Evolutionary conservation across 164 flowering plant species (phyloP).

Genomic region (Umbellularia californica): DNA sequence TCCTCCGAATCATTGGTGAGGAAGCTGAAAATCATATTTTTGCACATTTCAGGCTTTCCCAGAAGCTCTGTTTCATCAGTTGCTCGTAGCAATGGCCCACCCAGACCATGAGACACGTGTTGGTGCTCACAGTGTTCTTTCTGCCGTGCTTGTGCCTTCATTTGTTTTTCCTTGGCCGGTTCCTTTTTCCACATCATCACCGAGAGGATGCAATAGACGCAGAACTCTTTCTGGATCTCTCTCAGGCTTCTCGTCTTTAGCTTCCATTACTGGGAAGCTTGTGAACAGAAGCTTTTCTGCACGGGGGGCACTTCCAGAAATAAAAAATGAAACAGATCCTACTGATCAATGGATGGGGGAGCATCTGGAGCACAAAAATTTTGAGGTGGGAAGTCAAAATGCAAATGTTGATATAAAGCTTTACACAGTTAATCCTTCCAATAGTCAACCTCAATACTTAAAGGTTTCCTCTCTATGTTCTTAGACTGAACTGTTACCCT

Average conservation of each 20-base stretch:
- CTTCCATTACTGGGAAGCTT: conserved; percentile 16
- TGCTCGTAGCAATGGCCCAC: conserved; percentile 76
- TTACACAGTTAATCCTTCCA: conserved; percentile 2
- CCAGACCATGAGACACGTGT: conserved; percentile 77
- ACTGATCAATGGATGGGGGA: conserved; percentile 16
- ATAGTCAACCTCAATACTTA: conserved; percentile 32
- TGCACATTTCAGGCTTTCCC: conserved; percentile 67
- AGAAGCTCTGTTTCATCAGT: conserved; percentile 82
- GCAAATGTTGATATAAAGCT: conserved; percentile 14
- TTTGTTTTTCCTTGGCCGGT: conserved; percentile 30
- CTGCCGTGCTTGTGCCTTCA: conserved; percentile 70
- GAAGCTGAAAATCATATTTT: too few species aligned
- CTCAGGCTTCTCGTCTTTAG: conserved; percentile 21
- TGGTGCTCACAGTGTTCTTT: conserved; percentile 67
- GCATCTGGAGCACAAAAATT: not conserved
- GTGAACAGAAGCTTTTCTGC: conserved; percentile 24
- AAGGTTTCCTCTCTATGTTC: conserved; percentile 22
- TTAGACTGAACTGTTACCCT: conserved; percentile 1
- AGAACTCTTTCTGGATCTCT: conserved; percentile 21
- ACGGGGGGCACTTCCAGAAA: conserved; percentile 17
- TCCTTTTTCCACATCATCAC: not conserved
- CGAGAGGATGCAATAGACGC: conserved; percentile 11
- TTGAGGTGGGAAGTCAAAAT: conserved; percentile 19
- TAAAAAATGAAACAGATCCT: conserved; percentile 12
- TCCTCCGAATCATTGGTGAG: too few species aligned